Conservation (phyloP, 495 filamentous ascomycete species). For the Daldinia concentrica region DNA sequence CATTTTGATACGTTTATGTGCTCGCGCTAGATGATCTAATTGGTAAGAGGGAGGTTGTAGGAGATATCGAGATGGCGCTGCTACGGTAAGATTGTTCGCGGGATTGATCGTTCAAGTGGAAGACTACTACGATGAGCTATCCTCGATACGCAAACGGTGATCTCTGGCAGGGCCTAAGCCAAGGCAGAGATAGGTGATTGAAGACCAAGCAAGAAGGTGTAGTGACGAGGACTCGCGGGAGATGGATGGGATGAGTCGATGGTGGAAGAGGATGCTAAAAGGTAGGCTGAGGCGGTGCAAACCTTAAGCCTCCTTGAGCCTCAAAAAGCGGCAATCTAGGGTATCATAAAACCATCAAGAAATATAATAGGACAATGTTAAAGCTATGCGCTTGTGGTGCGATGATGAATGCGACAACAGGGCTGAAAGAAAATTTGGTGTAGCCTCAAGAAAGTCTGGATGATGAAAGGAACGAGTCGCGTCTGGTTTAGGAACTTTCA, state of each 20-base stretch:
- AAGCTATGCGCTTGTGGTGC: slow-evolving; percentile 17
- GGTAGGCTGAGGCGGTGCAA: slow-evolving; percentile 16
- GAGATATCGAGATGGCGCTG: background rate
- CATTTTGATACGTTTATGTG: slow-evolving; percentile 62
- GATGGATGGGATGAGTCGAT: background rate
- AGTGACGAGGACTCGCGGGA: background rate
- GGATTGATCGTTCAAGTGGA: background rate
- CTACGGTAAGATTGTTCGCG: background rate
- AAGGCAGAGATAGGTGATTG: background rate
- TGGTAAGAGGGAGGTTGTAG: background rate
- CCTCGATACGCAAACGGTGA: background rate
- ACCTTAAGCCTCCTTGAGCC: slow-evolving; percentile 24
- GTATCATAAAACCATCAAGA: slow-evolving; percentile 33
- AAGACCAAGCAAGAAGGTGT: background rate
- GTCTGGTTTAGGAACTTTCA: slow-evolving; percentile 8
- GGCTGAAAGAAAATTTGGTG: slow-evolving; percentile 21
- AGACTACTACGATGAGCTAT: background rate
- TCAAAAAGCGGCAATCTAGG: slow-evolving; percentile 23
- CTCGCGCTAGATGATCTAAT: slow-evolving; percentile 8
- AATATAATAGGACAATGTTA: slow-evolving; percentile 25
- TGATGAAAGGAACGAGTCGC: slow-evolving; percentile 30
- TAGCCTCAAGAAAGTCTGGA: slow-evolving; percentile 12
- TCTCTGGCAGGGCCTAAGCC: background rate
- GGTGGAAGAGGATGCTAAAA: slow-evolving; percentile 9
- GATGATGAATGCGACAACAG: slow-evolving; percentile 25